These are phyloP conservation scores for Fusarium burgessii DNA, from an alignment of 2,329 filamentous ascomycete genomes.

Conservation along the genomic window DNA sequence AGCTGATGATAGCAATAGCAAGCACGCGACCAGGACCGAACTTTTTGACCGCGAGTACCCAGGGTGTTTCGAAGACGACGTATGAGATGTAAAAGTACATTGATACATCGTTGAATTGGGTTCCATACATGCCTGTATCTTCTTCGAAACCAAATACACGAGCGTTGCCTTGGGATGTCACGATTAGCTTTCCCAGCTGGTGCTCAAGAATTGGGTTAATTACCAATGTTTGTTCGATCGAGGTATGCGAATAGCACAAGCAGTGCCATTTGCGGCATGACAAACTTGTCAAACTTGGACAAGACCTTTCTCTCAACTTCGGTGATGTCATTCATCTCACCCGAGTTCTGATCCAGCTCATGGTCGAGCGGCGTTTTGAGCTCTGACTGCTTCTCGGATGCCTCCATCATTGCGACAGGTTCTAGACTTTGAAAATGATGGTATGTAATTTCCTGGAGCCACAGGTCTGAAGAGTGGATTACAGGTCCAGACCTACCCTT, in stretches of 20 bases:
- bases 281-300: conserved; percentile 46
- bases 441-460: neutral
- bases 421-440: too few relatives aligned
- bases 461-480: neutral
- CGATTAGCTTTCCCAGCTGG: neutral
- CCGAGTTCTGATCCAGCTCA: neutral
- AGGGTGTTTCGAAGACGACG: conserved; percentile 49
- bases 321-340: neutral
- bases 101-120: conserved; percentile 50
- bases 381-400: conserved; percentile 1
- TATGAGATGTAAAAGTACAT: conserved; percentile 50
- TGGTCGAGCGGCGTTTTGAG: neutral
- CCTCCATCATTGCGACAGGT: neutral
- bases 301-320: conserved; percentile 27
- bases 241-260: conserved; percentile 45
- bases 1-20: conserved; percentile 49
- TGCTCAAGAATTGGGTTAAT: fast-evolving
- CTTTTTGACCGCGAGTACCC: conserved; percentile 50
- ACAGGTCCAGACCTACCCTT: neutral
- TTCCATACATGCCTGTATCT: conserved; percentile 46
- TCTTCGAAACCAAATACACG: conserved; percentile 51
- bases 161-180: conserved; percentile 47
- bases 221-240: conserved; percentile 47
- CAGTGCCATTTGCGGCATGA: conserved; percentile 46
- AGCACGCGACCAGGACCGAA: conserved; percentile 46